Evolutionary conservation across 257 asterid genomes (phyloP), one percentile per base, ranked within the genome.

Genomic region (Nicotiana knightiana): DNA sequence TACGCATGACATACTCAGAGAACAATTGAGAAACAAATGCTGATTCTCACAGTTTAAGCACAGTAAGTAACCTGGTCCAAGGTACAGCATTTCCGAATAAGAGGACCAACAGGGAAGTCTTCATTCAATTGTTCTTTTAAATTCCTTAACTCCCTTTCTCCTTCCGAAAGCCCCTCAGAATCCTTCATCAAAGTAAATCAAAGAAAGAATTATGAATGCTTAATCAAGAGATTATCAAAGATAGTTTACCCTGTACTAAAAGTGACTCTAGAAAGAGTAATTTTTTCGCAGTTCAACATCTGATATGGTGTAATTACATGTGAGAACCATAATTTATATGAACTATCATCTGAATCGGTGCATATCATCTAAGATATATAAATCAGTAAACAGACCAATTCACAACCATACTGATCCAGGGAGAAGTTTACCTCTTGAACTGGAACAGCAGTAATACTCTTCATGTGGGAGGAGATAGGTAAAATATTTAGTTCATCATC

Each of bases 401-500:
- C 63, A 75, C 18, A 9, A 73, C 81, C 21, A 59, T 24, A 78
- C 77, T 48, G 79, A 48, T 73, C 79, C 79, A 76, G 68, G 39
- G 39, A 84, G 80, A 63, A 67, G 83, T 48, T 66, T 86, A 94
- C 98, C 96, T 94, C 98, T 84, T 67, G 89, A 80, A 63, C 89
- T 13, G 94, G 88, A 84, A 87, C 70, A 17, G 87, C 90, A 63
- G 91, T 81, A 83, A 96, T 86, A 80, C 93, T 85, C 88, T 89
- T 96, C 93, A 92, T 90, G 76, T 94, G 99, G n/a, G 99, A 94
- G 81, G 98, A 96, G 81, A 96, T 91, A 39, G 99, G 99, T 65
- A 96, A 87, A 83, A 96, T 91, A 85, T 96, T 93, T 51, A 96
- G 86, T 82, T 96, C 99, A 76, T 96, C 98, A 83, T 96, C 99